These are phyloP conservation scores for Aspergillus novofumigatus DNA, from an alignment of 2,329 filamentous ascomycete genomes.

Conservation along the genomic window DNA sequence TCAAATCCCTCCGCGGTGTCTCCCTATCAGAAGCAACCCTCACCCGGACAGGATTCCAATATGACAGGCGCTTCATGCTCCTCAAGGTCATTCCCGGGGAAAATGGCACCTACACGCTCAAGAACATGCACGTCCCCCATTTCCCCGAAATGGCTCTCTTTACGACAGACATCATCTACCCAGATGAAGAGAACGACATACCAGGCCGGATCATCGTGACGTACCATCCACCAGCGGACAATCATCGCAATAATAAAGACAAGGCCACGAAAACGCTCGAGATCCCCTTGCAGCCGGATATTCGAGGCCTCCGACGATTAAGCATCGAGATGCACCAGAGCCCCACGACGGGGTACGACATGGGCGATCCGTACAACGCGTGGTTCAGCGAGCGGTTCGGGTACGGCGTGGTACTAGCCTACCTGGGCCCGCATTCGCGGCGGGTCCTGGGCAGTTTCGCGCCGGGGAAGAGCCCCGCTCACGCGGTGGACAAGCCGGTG, in stretches of 20 bases:
- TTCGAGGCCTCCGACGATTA: constrained; percentile 44
- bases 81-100: constrained; percentile 45
- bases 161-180: constrained; percentile 49
- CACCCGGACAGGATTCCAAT: constrained; percentile 57
- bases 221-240: constrained; percentile 27
- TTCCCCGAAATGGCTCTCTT: constrained; percentile 63
- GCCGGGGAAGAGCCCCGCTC: constrained; percentile 36
- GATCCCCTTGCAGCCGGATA: constrained; percentile 56
- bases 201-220: constrained; percentile 38
- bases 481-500: constrained; percentile 7
- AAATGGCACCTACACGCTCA: constrained; percentile 25
- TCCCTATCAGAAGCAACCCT: constrained; percentile 52
- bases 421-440: constrained; percentile 59
- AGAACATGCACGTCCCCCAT: constrained; percentile 58
- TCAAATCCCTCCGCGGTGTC: constrained; percentile 67
- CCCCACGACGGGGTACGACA: constrained; percentile 56
- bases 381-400: constrained; percentile 69
- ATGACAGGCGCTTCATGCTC: constrained; percentile 70
- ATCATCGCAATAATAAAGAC: constrained; percentile 8
- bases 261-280: constrained; percentile 35
- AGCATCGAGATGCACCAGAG: constrained; percentile 59
- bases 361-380: constrained; percentile 56
- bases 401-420: constrained; percentile 58
- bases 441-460: constrained; percentile 59
- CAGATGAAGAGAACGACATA: constrained; percentile 14